These are phyloP conservation scores for Pogostemon cablin DNA, from an alignment of 257 asterid species.

Conservation along the genomic window DNA sequence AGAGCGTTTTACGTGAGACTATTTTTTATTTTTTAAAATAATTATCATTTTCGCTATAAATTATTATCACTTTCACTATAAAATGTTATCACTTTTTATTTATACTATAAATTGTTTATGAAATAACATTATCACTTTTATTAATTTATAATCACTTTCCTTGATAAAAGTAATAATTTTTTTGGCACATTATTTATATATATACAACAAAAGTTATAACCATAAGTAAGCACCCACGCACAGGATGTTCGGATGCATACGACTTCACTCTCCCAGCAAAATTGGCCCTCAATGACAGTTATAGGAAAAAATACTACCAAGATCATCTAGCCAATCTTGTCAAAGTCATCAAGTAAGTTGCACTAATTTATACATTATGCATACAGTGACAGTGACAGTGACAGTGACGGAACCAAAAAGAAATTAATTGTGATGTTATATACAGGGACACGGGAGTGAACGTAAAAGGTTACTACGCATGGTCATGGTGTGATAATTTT, in stretches of 20 bases:
- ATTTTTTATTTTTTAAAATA: no score
- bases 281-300: neutral
- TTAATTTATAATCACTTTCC: no score
- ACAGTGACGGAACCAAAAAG: no score
- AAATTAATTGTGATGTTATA: neutral
- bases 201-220: neutral
- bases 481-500: conserved; percentile 48
- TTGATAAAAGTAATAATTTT: no score
- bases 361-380: neutral
- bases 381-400: no score
- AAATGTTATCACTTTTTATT: no score
- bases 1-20: no score
- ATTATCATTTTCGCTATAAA: no score
- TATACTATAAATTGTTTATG: no score
- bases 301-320: conserved; percentile 21
- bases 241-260: conserved; percentile 10
- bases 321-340: conserved; percentile 33
- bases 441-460: neutral
- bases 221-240: neutral
- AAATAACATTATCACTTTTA: no score
- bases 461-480: conserved; percentile 40
- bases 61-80: no score
- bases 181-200: neutral
- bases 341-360: conserved; percentile 29
- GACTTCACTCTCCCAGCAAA: conserved; percentile 17